A percentile compares a stretch with the other conserved stretches of the same genome.
phyloP scores from a whole-genome alignment of 2,329 filamentous ascomycete species.

The Rhynchosporium agropyri region DNA sequence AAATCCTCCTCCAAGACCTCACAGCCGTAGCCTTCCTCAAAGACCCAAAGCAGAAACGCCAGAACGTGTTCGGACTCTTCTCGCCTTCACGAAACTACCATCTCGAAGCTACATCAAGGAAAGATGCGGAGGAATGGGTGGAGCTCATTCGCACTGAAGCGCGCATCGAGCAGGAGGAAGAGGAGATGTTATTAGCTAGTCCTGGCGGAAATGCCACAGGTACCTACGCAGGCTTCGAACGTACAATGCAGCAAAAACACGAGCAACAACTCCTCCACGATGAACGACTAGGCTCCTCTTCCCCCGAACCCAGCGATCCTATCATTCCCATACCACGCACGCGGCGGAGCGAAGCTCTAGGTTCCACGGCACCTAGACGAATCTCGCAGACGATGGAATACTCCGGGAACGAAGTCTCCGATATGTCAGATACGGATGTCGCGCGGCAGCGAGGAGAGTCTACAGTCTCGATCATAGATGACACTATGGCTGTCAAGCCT shows the following conservation, averaged over 20 bases:
- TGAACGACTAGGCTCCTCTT: conserved; percentile 51
- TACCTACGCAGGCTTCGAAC: conserved; percentile 37
- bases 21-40: conserved; percentile 88
- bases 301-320: conserved; percentile 59
- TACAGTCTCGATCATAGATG: conserved; percentile 39
- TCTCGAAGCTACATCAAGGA: conserved; percentile 72
- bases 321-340: conserved; percentile 24
- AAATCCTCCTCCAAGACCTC: conserved; percentile 84
- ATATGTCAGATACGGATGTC: conserved; percentile 74
- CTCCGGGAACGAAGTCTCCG: conserved; percentile 74
- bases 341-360: conserved; percentile 34
- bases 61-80: conserved; percentile 90
- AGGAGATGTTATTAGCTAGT: conserved; percentile 76
- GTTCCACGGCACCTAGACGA: conserved; percentile 45
- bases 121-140: conserved; percentile 86
- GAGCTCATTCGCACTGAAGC: conserved; percentile 77
- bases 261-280: conserved; percentile 37
- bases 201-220: conserved; percentile 51
- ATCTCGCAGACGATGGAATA: conserved; percentile 66
- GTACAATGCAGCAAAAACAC: conserved; percentile 34
- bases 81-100: conserved; percentile 90
- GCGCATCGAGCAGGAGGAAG: conserved; percentile 84
- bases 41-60: conserved; percentile 83
- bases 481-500: conserved; percentile 40
- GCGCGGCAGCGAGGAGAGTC: conserved; percentile 44